Evolutionary conservation across 371 early-diverging fungal species (phyloP), one percentile per base, ranked within the genome.

Genomic region (Syncephalastrum contaminatum): DNA sequence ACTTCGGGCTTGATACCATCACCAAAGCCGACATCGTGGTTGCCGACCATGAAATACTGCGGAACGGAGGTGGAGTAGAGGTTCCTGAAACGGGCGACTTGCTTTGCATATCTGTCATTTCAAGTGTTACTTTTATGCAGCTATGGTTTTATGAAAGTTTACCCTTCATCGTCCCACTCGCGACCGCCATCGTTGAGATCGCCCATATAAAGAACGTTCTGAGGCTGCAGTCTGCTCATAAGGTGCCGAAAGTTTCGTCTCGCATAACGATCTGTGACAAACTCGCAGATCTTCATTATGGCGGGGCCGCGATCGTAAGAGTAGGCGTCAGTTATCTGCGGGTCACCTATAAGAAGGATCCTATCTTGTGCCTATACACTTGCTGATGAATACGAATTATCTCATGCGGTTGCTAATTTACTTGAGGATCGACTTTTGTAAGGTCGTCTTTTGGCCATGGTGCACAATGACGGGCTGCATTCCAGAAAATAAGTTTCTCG

Each of bases 1-100:
- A 88, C 78, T 1, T 49, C 12, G 0, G 58, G 59, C 4, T 88
- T 64, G 19, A 94, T 75, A 1, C 80, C 80, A 52, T 88, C 70
- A 4, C 95, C 94, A 61, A 94, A 90, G 0, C 96, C 95, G 54
- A 95, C 84, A 67, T 97, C 96, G 62, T 97, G 97, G 70, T 95
- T 97, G 2, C 96, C 96, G 3, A 85, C 90, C 72, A 91, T 86
- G 47, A 77, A 71, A 43, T 69, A 43, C 15, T 8, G 51, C 0
- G 39, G 40, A 1, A 59, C 58, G 1, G 45, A 50, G 53, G 67
- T 50, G 2, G 57, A 20, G 47, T 77, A 80, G 15, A 79, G 54
- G 0, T n/a, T 53, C 20, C 55, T 51, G 43, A 73, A 79, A 6
- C 80, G 70, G 1, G 44, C 30, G 4, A 54, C 57, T 51, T 69